Evolutionary conservation across 2,329 filamentous ascomycete genomes (phyloP), one percentile per base, ranked within the genome.

Genomic region (Canariomyces notabilis): DNA sequence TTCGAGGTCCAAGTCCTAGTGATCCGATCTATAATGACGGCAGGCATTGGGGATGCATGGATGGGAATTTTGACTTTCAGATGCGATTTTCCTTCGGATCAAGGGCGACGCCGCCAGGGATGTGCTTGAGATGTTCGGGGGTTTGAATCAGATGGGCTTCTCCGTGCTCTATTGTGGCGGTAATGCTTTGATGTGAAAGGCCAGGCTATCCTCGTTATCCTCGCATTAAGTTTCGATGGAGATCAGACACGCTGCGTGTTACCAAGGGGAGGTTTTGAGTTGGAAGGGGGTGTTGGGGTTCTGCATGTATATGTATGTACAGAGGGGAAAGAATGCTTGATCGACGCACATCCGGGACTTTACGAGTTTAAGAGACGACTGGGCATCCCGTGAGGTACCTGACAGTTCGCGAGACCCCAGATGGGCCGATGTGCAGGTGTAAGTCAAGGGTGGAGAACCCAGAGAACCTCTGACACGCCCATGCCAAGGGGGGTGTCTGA

Each of bases 21-120:
- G 57, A 71, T 73, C 66, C 66, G 70, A 69, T 75, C 71, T 74
- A 73, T 72, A 57, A 67, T 67, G 63, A 69, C 67, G 65, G 72
- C 67, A 61, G 68, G 75, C 75, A 79, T 77, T 65, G 71, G 73
- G 69, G 67, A 73, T 69, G 65, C 68, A 74, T 72, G 59, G 64
- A 57, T 46, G 11, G 39, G 22, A 6, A 40, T 49, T 38, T 19
- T 34, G 22, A 42, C 32, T 22, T 11, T 29, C 6, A 32, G 33
- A 33, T 44, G 26, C 40, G 22, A 20, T n/a, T 36, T 44, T 51
- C 44, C 39, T 31, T 41, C 36, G 53, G 49, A 44, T 56, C 50
- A 19, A 55, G 40, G 47, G 40, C 48, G 42, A 59, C 47, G 50
- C 55, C 56, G 42, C 52, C 54, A 34, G 50, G 42, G 51, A 54